A percentile compares a stretch with the other conserved stretches of the same genome.
Conservation (phyloP, 2,329 filamentous ascomycete species). For the Trichoderma breve region DNA sequence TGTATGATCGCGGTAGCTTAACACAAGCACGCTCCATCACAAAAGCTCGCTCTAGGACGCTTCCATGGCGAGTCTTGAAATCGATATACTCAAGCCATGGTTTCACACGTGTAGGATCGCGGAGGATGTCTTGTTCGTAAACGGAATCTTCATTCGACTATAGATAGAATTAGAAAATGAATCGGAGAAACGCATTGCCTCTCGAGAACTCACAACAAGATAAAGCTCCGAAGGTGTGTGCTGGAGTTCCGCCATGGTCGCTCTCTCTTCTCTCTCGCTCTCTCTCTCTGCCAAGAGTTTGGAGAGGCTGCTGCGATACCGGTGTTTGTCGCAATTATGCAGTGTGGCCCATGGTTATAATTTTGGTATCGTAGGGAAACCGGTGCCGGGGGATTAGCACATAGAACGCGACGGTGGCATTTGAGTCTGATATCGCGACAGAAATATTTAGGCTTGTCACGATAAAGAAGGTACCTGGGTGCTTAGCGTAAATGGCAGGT, state of each 20-base stretch:
- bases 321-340: not conserved
- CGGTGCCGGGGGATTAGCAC: not conserved
- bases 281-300: slow-evolving; percentile 3
- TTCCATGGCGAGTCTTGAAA: slow-evolving; percentile 86
- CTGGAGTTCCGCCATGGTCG: slow-evolving; percentile 27
- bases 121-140: slow-evolving; percentile 93
- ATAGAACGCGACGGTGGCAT: not conserved
- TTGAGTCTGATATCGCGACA: not conserved
- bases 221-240: slow-evolving; percentile 48
- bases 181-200: not conserved
- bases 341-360: slow-evolving; percentile 5
- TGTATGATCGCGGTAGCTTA: slow-evolving; percentile 91
- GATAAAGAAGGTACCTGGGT: slow-evolving; percentile 1
- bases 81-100: slow-evolving; percentile 95
- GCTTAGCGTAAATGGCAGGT: slow-evolving; percentile 15
- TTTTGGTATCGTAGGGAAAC: not conserved
- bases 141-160: slow-evolving; percentile 84
- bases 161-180: slow-evolving; percentile 30
- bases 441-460: slow-evolving; percentile 8
- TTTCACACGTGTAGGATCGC: slow-evolving; percentile 80
- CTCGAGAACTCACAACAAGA: slow-evolving; percentile 46
- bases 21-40: slow-evolving; percentile 88
- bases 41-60: slow-evolving; percentile 77
- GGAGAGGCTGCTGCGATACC: not conserved
- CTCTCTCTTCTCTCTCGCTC: slow-evolving; percentile 5